Evolutionary conservation across 306 rosid species (phyloP).

Genomic region (Citrullus mucosospermus): DNA sequence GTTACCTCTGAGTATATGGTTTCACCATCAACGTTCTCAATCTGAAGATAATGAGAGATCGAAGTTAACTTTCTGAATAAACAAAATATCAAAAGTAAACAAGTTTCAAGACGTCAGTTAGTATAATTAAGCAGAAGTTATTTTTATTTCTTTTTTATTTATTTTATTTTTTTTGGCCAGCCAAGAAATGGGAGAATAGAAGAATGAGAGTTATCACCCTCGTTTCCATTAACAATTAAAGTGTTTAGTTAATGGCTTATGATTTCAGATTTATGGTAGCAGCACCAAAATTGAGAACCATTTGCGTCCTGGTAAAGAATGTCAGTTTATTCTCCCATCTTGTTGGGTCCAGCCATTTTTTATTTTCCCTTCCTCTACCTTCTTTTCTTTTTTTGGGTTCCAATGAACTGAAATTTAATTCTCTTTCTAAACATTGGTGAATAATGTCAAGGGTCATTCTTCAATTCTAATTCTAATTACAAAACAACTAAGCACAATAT

Average conservation of each 20-base stretch:
- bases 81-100: not conserved
- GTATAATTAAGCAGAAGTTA: not conserved
- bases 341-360: not conserved
- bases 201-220: not conserved
- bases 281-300: not conserved
- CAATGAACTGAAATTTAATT: not conserved
- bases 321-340: not conserved
- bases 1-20: slow-evolving; percentile 53
- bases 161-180: not conserved
- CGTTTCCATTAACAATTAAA: not conserved
- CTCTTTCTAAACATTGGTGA: not conserved
- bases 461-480: not conserved
- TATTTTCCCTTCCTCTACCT: not conserved
- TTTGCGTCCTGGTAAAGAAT: not conserved
- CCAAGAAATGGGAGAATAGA: not conserved
- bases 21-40: slow-evolving; percentile 43
- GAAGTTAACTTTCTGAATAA: not conserved
- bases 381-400: not conserved
- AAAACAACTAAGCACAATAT: not conserved
- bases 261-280: not conserved
- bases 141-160: too few relatives aligned
- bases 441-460: not conserved
- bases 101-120: not conserved
- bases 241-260: not conserved
- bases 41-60: slow-evolving; percentile 29